These are phyloP conservation scores for Phytomonas sp. DNA, from an alignment of 208 protist species.

Conservation along the genomic window DNA sequence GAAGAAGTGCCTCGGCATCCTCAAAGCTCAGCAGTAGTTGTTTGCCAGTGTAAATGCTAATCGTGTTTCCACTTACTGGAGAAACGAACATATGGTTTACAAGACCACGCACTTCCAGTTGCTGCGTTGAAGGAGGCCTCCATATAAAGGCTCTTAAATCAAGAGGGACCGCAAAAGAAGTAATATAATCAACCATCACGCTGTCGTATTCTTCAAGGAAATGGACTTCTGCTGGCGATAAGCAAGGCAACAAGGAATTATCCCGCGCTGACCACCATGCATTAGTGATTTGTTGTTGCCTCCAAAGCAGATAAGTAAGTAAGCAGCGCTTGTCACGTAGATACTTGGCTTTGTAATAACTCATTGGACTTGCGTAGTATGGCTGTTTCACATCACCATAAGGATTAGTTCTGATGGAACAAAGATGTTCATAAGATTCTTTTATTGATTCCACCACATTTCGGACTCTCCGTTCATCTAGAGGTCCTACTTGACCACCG, in stretches of 20 bases:
- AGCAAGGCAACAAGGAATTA: conserved; percentile 38
- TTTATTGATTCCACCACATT: conserved; percentile 46
- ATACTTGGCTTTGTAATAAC: conserved; percentile 65
- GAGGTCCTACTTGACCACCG: conserved; percentile 34
- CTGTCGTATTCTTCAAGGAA: conserved; percentile 75
- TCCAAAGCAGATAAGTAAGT: conserved; percentile 71
- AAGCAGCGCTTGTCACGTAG: conserved; percentile 77
- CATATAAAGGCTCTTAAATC: conserved; percentile 75
- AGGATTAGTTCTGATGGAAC: conserved; percentile 53
- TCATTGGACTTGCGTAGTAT: conserved; percentile 66
- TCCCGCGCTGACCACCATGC: conserved; percentile 74
- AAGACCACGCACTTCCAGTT: conserved; percentile 71
- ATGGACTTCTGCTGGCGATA: conserved; percentile 38
- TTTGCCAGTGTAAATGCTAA: conserved; percentile 71
- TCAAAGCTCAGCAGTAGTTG: conserved; percentile 69
- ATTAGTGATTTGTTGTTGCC: conserved; percentile 44
- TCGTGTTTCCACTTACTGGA: conserved; percentile 48
- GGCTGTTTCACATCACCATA: conserved; percentile 60
- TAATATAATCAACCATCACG: conserved; percentile 86
- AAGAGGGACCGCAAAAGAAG: conserved; percentile 67
- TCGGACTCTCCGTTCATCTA: conserved; percentile 69
- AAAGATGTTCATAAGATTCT: conserved; percentile 43
- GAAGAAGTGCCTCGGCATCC: conserved; percentile 74
- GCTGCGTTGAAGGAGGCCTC: conserved; percentile 64
- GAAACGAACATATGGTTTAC: conserved; percentile 69